Evolutionary conservation across 2,329 filamentous ascomycete genomes (phyloP).

Genomic region (Cercospora sojina): DNA sequence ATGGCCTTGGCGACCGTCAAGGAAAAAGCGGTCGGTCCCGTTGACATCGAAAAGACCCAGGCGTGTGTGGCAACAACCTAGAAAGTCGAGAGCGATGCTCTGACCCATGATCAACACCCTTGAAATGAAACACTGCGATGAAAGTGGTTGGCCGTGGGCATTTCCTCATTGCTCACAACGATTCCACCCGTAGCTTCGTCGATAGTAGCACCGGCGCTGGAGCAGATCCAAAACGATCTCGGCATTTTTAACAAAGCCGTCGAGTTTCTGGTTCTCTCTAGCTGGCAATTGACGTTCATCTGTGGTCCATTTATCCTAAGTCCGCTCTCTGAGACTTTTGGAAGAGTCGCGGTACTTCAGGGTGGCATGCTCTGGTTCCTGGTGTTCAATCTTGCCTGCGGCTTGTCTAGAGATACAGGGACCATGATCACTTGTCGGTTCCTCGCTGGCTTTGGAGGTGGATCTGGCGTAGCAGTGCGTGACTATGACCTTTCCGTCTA

Average conservation of each 20-base stretch:
- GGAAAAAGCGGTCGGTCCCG: not conserved
- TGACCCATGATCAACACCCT: not conserved
- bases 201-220: not conserved
- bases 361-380: slow-evolving; percentile 35
- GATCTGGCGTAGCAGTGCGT: slow-evolving; percentile 42
- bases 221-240: not conserved
- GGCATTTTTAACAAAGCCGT: not conserved
- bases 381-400: slow-evolving; percentile 34
- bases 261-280: not conserved
- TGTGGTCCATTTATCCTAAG: slow-evolving; percentile 44
- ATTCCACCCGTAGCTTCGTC: not conserved
- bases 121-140: not conserved
- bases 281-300: not conserved
- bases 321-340: slow-evolving; percentile 40
- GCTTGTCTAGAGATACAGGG: slow-evolving; percentile 29
- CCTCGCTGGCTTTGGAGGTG: slow-evolving; percentile 35
- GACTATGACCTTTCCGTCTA: slow-evolving; percentile 41
- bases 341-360: slow-evolving; percentile 33
- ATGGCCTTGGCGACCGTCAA: not conserved
- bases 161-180: not conserved
- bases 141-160: not conserved
- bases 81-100: not conserved
- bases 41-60: not conserved
- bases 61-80: not conserved
- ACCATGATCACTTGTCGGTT: slow-evolving; percentile 36